A percentile compares a stretch with the other conserved stretches of the same genome.
These are phyloP conservation scores for Brassica incana DNA, from an alignment of 345 rosid species.

Conservation along the genomic window DNA sequence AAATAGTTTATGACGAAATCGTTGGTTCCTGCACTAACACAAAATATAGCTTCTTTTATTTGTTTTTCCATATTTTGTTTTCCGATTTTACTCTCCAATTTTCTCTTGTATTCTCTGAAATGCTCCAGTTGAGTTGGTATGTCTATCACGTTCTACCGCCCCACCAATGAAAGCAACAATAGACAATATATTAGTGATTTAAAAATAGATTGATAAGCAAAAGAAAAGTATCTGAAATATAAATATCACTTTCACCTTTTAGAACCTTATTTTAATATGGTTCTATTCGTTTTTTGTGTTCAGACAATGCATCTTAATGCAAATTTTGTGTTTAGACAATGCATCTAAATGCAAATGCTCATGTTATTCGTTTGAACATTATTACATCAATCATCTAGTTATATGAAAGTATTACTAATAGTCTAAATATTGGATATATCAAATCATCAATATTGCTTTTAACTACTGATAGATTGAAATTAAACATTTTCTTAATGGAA, in stretches of 20 bases:
- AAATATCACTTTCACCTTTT: neutral
- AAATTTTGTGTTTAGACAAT: neutral
- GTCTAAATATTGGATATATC: neutral
- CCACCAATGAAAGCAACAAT: slow-evolving; percentile 11
- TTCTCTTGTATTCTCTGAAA: slow-evolving; percentile 41
- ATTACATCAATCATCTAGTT: neutral
- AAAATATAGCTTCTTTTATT: slow-evolving; percentile 32
- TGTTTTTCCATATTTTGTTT: slow-evolving; percentile 39
- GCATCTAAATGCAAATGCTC: neutral
- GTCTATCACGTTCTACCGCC: slow-evolving; percentile 33
- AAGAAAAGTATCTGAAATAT: neutral
- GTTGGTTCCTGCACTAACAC: slow-evolving; percentile 43
- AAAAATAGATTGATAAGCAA: neutral
- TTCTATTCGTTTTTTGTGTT: neutral
- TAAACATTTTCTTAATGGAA: neutral
- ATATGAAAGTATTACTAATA: neutral
- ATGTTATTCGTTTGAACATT: neutral
- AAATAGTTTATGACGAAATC: slow-evolving; percentile 36
- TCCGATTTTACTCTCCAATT: slow-evolving; percentile 30
- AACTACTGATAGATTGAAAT: neutral
- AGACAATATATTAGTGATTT: neutral
- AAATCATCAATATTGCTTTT: neutral
- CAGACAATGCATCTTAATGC: neutral
- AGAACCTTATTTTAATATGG: neutral
- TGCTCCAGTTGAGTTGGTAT: slow-evolving; percentile 37